A percentile compares a stretch with the other conserved stretches of the same genome.
Evolutionary conservation across 306 rosid species (phyloP).

Genomic region (Trichosanthes truncata): DNA sequence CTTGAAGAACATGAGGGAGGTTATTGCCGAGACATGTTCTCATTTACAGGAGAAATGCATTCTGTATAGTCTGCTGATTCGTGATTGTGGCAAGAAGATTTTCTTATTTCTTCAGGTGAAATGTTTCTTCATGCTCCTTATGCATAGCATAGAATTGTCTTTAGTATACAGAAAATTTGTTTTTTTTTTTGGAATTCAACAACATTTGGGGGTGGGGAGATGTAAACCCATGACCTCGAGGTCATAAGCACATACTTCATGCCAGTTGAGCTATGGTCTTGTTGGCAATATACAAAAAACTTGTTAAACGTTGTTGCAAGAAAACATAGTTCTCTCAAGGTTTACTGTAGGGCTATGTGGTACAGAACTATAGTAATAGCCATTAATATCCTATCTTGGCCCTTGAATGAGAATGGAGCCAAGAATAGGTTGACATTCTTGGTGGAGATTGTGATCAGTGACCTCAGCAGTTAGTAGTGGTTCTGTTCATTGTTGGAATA

Average conservation of each 20-base stretch:
- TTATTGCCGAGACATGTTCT: constrained; percentile 24
- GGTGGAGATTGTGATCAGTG: background rate
- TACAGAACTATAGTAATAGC: background rate
- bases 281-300: no score
- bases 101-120: constrained; percentile 29
- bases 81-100: constrained; percentile 27
- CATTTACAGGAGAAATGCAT: constrained; percentile 17
- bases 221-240: no score
- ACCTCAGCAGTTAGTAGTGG: background rate
- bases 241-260: no score
- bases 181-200: no score
- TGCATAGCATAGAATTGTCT: background rate
- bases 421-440: background rate
- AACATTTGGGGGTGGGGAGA: no score
- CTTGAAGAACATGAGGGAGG: constrained; percentile 11
- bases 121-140: background rate
- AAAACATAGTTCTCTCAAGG: background rate
- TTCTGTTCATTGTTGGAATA: background rate
- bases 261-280: no score
- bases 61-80: constrained; percentile 22
- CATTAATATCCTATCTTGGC: background rate
- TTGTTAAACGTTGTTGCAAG: background rate
- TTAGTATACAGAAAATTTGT: no score
- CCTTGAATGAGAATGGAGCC: background rate
- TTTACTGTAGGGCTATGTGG: background rate